These are phyloP conservation scores for Schizonepeta tenuifolia DNA, from an alignment of 257 asterid genomes.

Conservation along the genomic window DNA sequence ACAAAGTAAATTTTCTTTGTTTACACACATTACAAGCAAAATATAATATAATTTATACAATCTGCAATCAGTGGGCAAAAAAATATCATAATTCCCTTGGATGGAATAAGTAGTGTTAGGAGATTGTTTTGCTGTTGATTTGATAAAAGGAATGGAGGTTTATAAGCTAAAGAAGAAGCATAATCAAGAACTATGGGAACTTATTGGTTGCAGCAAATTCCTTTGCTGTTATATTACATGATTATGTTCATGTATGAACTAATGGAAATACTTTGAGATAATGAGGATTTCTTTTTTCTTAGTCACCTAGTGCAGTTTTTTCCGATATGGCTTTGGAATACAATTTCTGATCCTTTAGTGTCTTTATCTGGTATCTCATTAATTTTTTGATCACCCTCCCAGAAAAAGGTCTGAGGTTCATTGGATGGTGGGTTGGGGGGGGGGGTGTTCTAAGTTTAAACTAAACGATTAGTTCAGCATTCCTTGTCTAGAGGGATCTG, in stretches of 20 bases:
- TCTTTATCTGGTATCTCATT: constrained; percentile 11
- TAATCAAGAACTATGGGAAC: constrained; percentile 17
- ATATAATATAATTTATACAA: background rate
- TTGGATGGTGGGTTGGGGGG: background rate
- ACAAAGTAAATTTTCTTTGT: background rate
- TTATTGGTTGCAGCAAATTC: constrained; percentile 13
- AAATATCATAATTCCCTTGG: constrained; percentile 5
- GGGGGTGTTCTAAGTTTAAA: too few relatives aligned
- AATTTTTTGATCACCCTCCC: constrained; percentile 1
- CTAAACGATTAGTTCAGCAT: background rate
- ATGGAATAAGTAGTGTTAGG: background rate
- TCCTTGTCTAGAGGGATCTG: background rate
- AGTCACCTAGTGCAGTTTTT: constrained; percentile 3
- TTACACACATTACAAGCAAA: background rate
- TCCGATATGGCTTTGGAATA: background rate
- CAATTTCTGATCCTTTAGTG: constrained; percentile 1
- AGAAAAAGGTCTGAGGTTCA: background rate
- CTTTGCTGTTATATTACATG: constrained; percentile 6
- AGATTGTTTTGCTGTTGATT: constrained; percentile 27
- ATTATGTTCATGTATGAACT: constrained; percentile 6
- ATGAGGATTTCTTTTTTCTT: background rate
- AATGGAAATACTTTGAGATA: background rate
- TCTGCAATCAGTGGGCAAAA: background rate
- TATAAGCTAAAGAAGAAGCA: constrained; percentile 2
- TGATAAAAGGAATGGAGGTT: constrained; percentile 3